Percentiles rank a stretch among this genome's conserved stretches.
Evolutionary conservation across 23 red algal genomes (phyloP).

Genomic region (Gracilaria caudata): DNA sequence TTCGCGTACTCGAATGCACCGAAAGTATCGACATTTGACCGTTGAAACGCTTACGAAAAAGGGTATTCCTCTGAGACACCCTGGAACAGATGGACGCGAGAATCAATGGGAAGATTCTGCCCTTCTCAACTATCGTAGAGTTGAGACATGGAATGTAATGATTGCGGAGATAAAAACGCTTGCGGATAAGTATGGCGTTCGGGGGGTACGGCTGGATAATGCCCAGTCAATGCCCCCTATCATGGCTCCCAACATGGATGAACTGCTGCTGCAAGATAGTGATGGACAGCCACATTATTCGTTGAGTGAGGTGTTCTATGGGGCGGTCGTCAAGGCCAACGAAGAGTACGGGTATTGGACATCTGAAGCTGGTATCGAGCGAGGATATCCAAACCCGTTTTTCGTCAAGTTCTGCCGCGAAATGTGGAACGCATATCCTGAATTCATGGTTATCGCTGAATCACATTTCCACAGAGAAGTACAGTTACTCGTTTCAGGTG

Average conservation of each 20-base stretch:
- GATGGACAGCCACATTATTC: constrained; percentile 94
- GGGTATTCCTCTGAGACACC: constrained; percentile 85
- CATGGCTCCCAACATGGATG: constrained; percentile 81
- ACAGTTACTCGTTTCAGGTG: constrained; percentile 70
- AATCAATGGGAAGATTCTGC: constrained; percentile 96
- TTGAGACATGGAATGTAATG: constrained; percentile 94
- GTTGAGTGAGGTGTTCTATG: constrained; percentile 85
- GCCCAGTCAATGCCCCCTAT: constrained; percentile 90
- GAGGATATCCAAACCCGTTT: constrained; percentile 95
- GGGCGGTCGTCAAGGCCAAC: constrained; percentile 87
- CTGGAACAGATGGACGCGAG: constrained; percentile 94
- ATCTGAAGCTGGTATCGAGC: constrained; percentile 79
- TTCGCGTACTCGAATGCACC: constrained; percentile 74
- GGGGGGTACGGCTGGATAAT: constrained; percentile 97
- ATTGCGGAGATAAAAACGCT: constrained; percentile 81
- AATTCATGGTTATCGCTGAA: constrained; percentile 90
- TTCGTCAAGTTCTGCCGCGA: constrained; percentile 90
- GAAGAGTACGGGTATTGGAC: constrained; percentile 97
- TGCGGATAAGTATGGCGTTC: constrained; percentile 79
- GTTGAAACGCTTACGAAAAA: constrained; percentile 78
- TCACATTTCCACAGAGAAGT: constrained; percentile 98
- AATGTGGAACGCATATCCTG: constrained; percentile 89
- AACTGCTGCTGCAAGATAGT: constrained; percentile 79
- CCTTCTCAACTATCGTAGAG: constrained; percentile 90
- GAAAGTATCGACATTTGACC: constrained; percentile 82